Percentiles rank a stretch among this genome's conserved stretches.
These are phyloP conservation scores for Lipomyces yamanashiensis DNA, from an alignment of 805 yeast species.

Conservation along the genomic window DNA sequence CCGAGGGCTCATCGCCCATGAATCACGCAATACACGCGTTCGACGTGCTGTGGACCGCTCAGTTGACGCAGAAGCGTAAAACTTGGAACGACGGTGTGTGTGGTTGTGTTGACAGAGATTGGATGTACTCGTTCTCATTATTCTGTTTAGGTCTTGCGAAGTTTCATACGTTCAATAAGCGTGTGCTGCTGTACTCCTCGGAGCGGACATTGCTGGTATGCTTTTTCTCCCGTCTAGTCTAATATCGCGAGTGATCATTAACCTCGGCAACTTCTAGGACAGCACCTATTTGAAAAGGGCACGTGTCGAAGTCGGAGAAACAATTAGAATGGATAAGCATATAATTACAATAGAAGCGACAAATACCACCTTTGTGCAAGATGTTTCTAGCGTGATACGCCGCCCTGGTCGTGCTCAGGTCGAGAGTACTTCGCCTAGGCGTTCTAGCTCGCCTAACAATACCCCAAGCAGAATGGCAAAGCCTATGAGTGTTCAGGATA, in stretches of 20 bases:
- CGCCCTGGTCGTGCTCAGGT: background rate
- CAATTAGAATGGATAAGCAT: constrained; percentile 39
- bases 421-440: background rate
- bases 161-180: constrained; percentile 38
- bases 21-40: constrained; percentile 35
- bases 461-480: background rate
- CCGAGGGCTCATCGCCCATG: background rate
- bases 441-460: background rate
- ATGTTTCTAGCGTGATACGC: constrained; percentile 15
- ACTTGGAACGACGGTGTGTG: constrained; percentile 47
- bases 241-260: background rate
- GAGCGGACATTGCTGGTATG: constrained; percentile 37
- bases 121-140: background rate
- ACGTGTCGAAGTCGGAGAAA: constrained; percentile 35
- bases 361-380: constrained; percentile 14
- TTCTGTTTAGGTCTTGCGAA: constrained; percentile 32
- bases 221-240: constrained; percentile 19
- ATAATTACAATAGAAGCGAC: constrained; percentile 41
- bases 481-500: background rate
- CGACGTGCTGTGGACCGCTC: constrained; percentile 45
- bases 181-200: constrained; percentile 43
- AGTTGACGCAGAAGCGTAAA: constrained; percentile 46
- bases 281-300: constrained; percentile 25
- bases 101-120: background rate
- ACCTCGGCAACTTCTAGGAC: constrained; percentile 10